Evolutionary conservation across 192 early-diverging fungal species (phyloP).

Genomic region (Umbelopsis isabellina): DNA sequence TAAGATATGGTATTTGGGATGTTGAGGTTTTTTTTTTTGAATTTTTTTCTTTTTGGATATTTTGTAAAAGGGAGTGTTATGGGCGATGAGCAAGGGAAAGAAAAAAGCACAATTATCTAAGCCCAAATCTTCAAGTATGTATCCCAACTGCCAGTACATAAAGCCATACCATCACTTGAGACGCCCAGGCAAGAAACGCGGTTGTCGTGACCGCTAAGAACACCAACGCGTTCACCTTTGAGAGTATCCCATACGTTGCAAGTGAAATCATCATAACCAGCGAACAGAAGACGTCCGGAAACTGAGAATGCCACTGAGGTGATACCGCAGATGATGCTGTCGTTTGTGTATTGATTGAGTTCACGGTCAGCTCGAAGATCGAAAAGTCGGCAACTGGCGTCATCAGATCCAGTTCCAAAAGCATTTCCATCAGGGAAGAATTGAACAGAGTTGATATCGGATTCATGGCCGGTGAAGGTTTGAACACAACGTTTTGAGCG

Average conservation of each 20-base stretch:
- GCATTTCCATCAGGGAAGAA: constrained; percentile 99
- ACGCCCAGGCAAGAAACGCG: constrained; percentile 97
- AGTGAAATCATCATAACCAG: constrained; percentile 99
- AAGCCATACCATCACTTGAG: constrained; percentile 95
- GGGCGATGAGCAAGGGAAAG: no score
- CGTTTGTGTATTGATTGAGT: constrained; percentile 97
- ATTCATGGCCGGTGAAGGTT: constrained; percentile 97
- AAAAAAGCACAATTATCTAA: constrained; percentile 1
- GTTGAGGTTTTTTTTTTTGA: neutral
- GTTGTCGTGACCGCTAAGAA: constrained; percentile 94
- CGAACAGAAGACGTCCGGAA: constrained; percentile 94
- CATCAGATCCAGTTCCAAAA: constrained; percentile 98
- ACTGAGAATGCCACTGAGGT: constrained; percentile 97
- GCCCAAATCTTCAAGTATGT: constrained; percentile 57
- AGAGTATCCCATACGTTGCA: constrained; percentile 99
- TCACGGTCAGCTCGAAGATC: constrained; percentile 98
- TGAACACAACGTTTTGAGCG: constrained; percentile 96
- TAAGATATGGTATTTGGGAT: no score
- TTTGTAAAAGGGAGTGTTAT: no score
- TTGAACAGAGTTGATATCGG: constrained; percentile 98
- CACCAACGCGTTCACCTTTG: constrained; percentile 92
- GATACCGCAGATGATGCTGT: constrained; percentile 97
- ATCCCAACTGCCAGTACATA: constrained; percentile 99
- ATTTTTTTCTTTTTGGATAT: neutral
- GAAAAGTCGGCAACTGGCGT: constrained; percentile 97